Evolutionary conservation across 1,284 basidiomycete species (phyloP), one percentile per base, ranked within the genome.

Genomic region (Pascua sp.): DNA sequence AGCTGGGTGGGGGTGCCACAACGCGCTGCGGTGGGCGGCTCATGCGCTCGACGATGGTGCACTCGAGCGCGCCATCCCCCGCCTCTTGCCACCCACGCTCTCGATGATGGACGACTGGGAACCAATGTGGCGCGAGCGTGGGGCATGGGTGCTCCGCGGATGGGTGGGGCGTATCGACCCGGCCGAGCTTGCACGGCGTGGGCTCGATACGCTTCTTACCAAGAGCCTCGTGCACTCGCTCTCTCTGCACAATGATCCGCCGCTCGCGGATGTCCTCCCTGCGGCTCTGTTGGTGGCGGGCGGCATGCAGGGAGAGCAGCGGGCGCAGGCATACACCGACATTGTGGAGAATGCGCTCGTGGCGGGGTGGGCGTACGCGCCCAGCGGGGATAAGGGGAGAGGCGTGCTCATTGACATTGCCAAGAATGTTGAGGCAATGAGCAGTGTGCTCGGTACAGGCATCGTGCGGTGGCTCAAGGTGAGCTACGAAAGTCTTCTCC

Each of bases 101-200:
- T 68, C 69, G 36, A 56, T 78, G 55, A 69, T 78, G 69, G 77
- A 78, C 60, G 77, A 78, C 54, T 78, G 68, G 63, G 73, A 77
- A 32, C 69, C 77, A 0, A 44, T 52, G 1, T 78, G 71, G 65
- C 68, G 77, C 1, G 61, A 61, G 5, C 54, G 59, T 36, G 77
- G 75, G 5, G 66, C 68, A 1, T 44, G 52, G 10, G 68, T 70
- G 4, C 64, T 77, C 11, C 49, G 58, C 3, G 47, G 37, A 8
- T 73, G 75, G 72, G 51, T 73, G 5, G 36, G 10, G 13, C 46
- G 48, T 4, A 32, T 62, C 9, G 43, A 40, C n/a, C 13, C 56
- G 4, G 61, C 41, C 32, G 61, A 65, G 36, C 64, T 77, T 54
- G 61, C 60, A 36, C 60, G 72, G 5, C 74, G 76, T 62, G 74